Evolutionary conservation across 768 basidiomycete genomes (phyloP), one percentile per base, ranked within the genome.

Genomic region (Antrodiella citrinella): DNA sequence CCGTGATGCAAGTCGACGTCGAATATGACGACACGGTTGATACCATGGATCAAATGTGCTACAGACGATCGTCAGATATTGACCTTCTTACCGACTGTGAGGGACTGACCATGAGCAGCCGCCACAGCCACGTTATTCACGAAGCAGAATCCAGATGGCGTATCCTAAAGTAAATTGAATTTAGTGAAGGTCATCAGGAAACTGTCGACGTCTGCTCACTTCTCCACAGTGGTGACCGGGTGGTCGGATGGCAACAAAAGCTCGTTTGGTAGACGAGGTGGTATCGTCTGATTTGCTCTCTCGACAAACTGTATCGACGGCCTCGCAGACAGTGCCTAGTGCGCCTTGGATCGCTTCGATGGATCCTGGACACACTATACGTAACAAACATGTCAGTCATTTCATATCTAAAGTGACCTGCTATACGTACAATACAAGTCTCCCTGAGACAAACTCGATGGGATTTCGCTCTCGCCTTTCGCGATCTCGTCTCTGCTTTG

Each of bases 161-260:
- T 79, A 52, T 92, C 81, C 65, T 63, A 13, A 39, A n/a, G n/a
- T n/a, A n/a, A n/a, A n/a, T n/a, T n/a, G n/a, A n/a, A 4, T 15
- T 12, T 9, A 18, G 35, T n/a, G n/a, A n/a, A n/a, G n/a, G n/a
- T n/a, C n/a, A n/a, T n/a, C n/a, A n/a, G n/a, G n/a, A n/a, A n/a
- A n/a, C n/a, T n/a, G n/a, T n/a, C n/a, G n/a, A n/a, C n/a, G n/a
- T n/a, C n/a, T 11, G 30, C 25, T 23, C 11, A 61, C 62, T 54
- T 93, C 91, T 2, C 89, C 89, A 60, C 93, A 95, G 58, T 97
- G 93, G 71, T 96, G 93, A 1, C 95, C 94, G 0, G 94, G 94
- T 0, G 93, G 94, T 45, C 94, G 70, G 18, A 96, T 76, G 0
- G 82, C 84, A 9, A 90, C 91, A 63, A 97, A 97, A 0, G 87